These are phyloP conservation scores for Scytalidium sp. DNA, from an alignment of 2,329 filamentous ascomycete genomes.

Conservation along the genomic window DNA sequence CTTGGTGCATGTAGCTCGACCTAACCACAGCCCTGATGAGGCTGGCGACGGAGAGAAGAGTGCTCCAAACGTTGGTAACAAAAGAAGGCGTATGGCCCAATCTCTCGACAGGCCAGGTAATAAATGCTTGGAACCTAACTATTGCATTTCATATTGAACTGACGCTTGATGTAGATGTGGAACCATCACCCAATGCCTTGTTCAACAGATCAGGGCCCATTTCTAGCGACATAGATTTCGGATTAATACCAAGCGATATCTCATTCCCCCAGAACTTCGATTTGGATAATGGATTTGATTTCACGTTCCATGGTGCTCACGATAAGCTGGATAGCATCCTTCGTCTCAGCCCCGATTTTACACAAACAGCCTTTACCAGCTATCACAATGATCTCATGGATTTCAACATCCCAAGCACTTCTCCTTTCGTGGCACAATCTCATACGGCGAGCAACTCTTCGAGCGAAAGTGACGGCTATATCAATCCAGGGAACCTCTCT, in stretches of 20 bases:
- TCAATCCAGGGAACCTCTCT: not conserved
- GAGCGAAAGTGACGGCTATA: not conserved
- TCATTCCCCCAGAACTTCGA: not conserved
- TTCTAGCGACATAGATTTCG: not conserved
- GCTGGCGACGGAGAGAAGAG: not conserved
- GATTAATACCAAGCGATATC: not conserved
- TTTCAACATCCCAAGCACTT: not conserved
- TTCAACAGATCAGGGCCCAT: not conserved
- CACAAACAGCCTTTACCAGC: not conserved
- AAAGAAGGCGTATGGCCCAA: not conserved
- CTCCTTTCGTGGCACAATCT: not conserved
- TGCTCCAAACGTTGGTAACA: not conserved
- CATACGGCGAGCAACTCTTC: not conserved
- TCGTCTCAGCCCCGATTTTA: not conserved
- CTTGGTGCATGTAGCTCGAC: not conserved
- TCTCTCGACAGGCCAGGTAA: not conserved
- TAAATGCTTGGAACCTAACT: not conserved
- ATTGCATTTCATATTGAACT: not conserved
- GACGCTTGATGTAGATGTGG: not conserved
- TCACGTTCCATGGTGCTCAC: not conserved
- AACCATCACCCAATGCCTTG: not conserved
- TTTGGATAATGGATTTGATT: not conserved
- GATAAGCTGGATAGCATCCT: not conserved
- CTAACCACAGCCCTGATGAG: not conserved
- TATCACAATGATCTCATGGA: not conserved